Evolutionary conservation across 1,284 basidiomycete genomes (phyloP), one percentile per base, ranked within the genome.

Genomic region (Lignosus rhinocerotis): DNA sequence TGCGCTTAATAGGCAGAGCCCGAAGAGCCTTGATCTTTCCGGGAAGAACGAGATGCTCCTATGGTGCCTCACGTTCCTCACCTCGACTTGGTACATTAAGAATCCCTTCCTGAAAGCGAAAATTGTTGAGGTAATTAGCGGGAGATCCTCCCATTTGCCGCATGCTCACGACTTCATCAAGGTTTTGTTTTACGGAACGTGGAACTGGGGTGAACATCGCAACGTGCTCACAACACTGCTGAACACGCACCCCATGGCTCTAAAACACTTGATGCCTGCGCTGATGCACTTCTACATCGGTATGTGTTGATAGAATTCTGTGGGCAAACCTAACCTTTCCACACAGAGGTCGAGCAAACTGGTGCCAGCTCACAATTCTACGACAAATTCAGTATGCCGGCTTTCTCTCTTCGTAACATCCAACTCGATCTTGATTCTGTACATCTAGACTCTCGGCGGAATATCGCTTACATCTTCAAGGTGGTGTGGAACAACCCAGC

Each of bases 41-140:
- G 93, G 94, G 56, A 91, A 93, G 76, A 86, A 87, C 31, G 95
- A 96, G 66, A 78, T 99, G n/a, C 79, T 98, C 63, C 85, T 88
- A 0, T 99, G 98, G 74, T 85, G 88, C 39, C 80, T 98, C 64
- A 94, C 93, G 0, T 98, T 98, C 82, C 78, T 99, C 55, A 90
- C 92, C 7, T 97, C 94, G 6, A 93, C 93, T 0, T 93, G 92
- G 85, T 98, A 96, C 72, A 95, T 99, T 78, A 98, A 97, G 78
- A 99, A 99, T 66, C 97, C 97, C 0, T 98, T 97, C 81, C 75
- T 99, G 66, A 98, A 98, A 75, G 88, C 94, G n/a, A 98, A 99
- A 75, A 88, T 99, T 45, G 94, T 98, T 63, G 94, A 96, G 69
- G 93, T 94, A 65, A n/a, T 48, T 80, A 38, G 25, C 41, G 11